These are phyloP conservation scores for Eustoma russellianum DNA, from an alignment of 257 asterid genomes.

Conservation along the genomic window DNA sequence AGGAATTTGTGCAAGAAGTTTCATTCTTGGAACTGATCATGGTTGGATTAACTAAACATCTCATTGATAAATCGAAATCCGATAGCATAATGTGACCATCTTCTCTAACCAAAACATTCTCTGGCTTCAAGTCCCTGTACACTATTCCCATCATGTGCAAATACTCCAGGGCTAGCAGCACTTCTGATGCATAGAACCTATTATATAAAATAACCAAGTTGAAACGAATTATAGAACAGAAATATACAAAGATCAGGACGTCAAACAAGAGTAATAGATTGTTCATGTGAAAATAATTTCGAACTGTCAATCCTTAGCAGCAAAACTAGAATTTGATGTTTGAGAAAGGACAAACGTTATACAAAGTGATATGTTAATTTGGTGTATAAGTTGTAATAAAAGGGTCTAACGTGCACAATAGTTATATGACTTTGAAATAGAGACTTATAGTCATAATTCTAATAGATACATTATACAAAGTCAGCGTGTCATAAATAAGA, in stretches of 20 bases:
- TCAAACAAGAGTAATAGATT: neutral
- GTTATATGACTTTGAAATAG: too few relatives aligned
- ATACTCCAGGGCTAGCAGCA: slow-evolving; percentile 83
- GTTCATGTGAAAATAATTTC: neutral
- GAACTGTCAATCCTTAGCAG: neutral
- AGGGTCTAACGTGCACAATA: too few relatives aligned
- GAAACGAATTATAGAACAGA: too few relatives aligned
- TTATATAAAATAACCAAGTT: neutral
- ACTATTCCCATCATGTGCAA: slow-evolving; percentile 97
- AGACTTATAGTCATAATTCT: too few relatives aligned
- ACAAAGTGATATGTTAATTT: too few relatives aligned
- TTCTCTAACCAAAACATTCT: slow-evolving; percentile 81
- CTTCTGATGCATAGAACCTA: slow-evolving; percentile 88
- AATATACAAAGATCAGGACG: too few relatives aligned
- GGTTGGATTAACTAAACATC: slow-evolving; percentile 76
- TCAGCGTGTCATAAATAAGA: too few relatives aligned
- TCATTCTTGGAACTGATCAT: slow-evolving; percentile 40
- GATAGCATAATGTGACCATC: slow-evolving; percentile 96
- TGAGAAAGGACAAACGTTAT: too few relatives aligned
- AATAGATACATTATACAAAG: too few relatives aligned
- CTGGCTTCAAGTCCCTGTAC: slow-evolving; percentile 85
- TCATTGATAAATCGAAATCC: slow-evolving; percentile 75
- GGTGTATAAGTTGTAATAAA: too few relatives aligned
- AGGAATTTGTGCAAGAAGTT: slow-evolving; percentile 47
- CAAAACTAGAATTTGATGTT: neutral